Base-by-base conservation (phyloP, 2,329 filamentous ascomycete genomes). In the Arthrobotrys megalospora region DNA sequence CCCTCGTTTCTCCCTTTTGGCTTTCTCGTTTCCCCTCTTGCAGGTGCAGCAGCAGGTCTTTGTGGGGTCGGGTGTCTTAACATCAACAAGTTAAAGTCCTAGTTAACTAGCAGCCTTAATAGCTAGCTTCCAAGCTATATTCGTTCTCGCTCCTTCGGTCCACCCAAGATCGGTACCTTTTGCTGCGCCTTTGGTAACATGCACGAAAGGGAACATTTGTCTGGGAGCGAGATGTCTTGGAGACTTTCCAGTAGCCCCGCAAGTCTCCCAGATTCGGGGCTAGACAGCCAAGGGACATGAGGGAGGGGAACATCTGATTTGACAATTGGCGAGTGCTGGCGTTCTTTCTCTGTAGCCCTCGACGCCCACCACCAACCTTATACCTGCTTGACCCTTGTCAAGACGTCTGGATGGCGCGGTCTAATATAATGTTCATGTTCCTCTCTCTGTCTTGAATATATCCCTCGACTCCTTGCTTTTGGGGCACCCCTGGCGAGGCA, bases 91-190 rank as follows among this genome's bases (percentile, higher is more conserved):
- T 60, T 60, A 60, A 60, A 28, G 16, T 43, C 34, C 36, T 24
- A 58, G 52, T 38, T 38, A 41, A 38, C 52, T 19, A 43, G 55
- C 55, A 41, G 34, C 36, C 19, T 60, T 43, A 60, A 32, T 38
- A 38, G 45, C 45, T 43, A 50, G 6, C 14, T 41, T 24, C 24
- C 24, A 6, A 64, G 21, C 48, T 55, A 47, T 66, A 66, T 16
- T 60, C 11, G 62, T 66, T 60, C 47, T 58, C 50, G 60, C 60
- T 69, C 43, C 41, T 58, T 58, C 38, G 65, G 45, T 77, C 73
- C 73, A 77, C 67, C 66, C 60, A 69, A 62, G 66, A 77, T 77
- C 73, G 73, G 73, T 77, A 77, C 65, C 73, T 77, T 76, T 77
- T 65, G 50, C 69, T 71, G 73, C 66, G 65, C 66, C 73, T 62